A percentile compares a stretch with the other conserved stretches of the same genome.
Evolutionary conservation across 306 rosid species (phyloP).

Genomic region (Albizia julibrissin): DNA sequence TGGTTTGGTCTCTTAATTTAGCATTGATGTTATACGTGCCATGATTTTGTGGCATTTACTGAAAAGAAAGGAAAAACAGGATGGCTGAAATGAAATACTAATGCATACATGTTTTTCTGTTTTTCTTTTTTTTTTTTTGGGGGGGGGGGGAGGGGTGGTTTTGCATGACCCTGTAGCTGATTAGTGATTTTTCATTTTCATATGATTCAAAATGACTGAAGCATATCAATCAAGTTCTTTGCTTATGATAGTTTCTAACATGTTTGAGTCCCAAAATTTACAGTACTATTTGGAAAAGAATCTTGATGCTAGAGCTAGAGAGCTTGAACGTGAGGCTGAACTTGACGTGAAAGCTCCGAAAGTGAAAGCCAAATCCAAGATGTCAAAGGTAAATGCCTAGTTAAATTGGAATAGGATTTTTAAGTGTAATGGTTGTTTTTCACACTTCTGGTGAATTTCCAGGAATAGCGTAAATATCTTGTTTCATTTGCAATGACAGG

Average conservation of each 20-base stretch:
- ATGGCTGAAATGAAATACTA: neutral
- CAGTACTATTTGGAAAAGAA: conserved; percentile 96
- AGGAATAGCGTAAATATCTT: conserved; percentile 1
- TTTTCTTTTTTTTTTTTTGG: no score
- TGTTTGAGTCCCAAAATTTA: conserved; percentile 27
- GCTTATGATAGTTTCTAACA: conserved; percentile 29
- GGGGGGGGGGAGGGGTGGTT: no score
- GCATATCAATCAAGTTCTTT: conserved; percentile 8
- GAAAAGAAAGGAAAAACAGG: neutral
- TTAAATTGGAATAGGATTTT: neutral
- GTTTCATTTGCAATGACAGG: conserved; percentile 45
- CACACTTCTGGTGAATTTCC: conserved; percentile 14
- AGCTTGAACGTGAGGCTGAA: conserved; percentile 88
- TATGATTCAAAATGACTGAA: neutral
- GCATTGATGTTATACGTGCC: neutral
- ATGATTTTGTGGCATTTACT: neutral
- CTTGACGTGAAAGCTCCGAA: conserved; percentile 92
- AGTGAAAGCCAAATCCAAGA: conserved; percentile 94
- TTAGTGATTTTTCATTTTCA: neutral
- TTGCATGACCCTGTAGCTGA: neutral
- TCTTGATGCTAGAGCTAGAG: conserved; percentile 82
- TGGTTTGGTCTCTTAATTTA: neutral
- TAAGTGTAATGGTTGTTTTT: neutral
- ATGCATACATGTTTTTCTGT: neutral
- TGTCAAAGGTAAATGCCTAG: conserved; percentile 74